Base-by-base conservation (phyloP, 75 land plant genomes). In the Larix kaempferi region DNA sequence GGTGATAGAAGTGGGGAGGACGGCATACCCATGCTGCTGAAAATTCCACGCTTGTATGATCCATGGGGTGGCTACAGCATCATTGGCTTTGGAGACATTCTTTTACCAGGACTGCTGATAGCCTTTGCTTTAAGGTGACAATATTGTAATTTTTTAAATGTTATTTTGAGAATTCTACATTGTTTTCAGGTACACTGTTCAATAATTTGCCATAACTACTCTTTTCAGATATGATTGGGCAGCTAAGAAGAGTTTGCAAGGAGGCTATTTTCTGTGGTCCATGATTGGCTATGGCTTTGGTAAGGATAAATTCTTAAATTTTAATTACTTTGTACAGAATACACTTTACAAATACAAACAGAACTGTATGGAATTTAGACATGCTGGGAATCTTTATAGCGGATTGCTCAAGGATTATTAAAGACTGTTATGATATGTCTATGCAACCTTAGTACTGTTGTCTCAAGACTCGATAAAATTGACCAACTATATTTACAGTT, bases 61-160 rank as follows among this genome's bases (percentile, higher is more conserved):
- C 99, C 99, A 73, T 96, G 99, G 99, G 99, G 99, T 75, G 99
- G 99, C 56, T 96, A 96, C 79, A 91, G 93, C 73, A 89, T 96
- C 49, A 96, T 96, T 59, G 99, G 99, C 22, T 96, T 96, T 92
- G 99, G 99, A 21, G 99, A 96, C 76, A 96, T 96, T 73, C 89
- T 96, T 63, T 79, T 96, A 41, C 99, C 99, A 23, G 99, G 99
- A 63, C 84, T 96, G 25, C 71, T 96, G 21, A 84, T 94, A 23
- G 87, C 93, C 22, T 96, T 94, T 78, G 77, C 93, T 44, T 80
- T 91, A 78, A 91, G 98, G 98, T 95, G 59, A 60, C 22, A 60
- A 21, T 19, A 21, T 60, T 22, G 12, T 60, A 23, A 60, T 60
- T 60, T 60, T 21, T 2, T 21, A 21, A 23, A 23, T 22, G 23